These are phyloP conservation scores for Pseudognaphalium luteoalbum DNA, from an alignment of 129 eudicot genomes.

Conservation along the genomic window DNA sequence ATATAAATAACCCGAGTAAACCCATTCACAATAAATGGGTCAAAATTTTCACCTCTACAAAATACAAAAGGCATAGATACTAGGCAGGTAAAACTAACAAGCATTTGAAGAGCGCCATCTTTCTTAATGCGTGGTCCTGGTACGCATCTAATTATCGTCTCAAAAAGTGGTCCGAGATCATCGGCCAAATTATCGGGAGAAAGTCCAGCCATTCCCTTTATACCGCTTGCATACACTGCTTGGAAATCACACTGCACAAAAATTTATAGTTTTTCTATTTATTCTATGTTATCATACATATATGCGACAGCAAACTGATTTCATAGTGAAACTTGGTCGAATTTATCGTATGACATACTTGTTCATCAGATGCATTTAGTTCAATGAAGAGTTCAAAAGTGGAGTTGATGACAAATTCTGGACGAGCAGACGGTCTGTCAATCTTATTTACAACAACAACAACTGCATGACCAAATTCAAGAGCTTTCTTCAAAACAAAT, in stretches of 20 bases:
- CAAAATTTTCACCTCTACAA: no score
- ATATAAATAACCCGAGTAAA: no score
- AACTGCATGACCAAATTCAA: slow-evolving; percentile 96
- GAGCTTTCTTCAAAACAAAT: slow-evolving; percentile 95
- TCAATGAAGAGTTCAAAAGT: slow-evolving; percentile 97
- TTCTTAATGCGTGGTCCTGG: slow-evolving; percentile 89
- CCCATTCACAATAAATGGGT: no score
- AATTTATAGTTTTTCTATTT: background rate
- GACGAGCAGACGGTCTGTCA: slow-evolving; percentile 96
- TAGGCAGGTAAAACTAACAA: slow-evolving; percentile 53
- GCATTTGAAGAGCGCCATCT: slow-evolving; percentile 98
- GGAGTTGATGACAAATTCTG: slow-evolving; percentile 89
- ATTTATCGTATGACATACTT: slow-evolving; percentile 40
- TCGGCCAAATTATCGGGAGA: slow-evolving; percentile 77
- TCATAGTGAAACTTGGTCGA: no score
- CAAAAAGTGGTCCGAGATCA: slow-evolving; percentile 97
- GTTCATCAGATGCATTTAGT: slow-evolving; percentile 96
- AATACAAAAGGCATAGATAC: background rate
- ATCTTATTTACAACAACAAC: slow-evolving; percentile 92
- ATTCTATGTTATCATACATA: no score
- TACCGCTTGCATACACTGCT: slow-evolving; percentile 94
- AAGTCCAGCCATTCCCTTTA: slow-evolving; percentile 89
- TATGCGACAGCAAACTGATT: background rate
- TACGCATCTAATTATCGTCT: slow-evolving; percentile 79
- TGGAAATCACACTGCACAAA: slow-evolving; percentile 90